Evolutionary conservation across 345 rosid species (phyloP).

Genomic region (Rhodamnia argentea): DNA sequence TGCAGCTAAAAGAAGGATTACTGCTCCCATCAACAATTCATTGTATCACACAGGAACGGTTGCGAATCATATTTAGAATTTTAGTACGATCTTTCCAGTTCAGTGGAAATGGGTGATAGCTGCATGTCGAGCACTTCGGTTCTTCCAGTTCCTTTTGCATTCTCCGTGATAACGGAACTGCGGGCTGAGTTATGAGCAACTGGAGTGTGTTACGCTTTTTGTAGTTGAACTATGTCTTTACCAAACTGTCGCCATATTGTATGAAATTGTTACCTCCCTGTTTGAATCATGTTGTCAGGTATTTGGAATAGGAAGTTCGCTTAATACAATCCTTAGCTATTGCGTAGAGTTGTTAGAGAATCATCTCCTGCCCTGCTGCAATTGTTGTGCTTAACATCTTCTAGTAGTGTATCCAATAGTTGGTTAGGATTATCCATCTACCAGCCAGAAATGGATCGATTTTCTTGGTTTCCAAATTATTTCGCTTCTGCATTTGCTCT

Average conservation of each 20-base stretch:
- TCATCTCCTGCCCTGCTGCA: background rate
- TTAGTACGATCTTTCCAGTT: background rate
- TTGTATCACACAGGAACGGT: background rate
- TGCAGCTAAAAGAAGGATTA: background rate
- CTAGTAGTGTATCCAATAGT: background rate
- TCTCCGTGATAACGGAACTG: background rate
- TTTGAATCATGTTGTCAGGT: background rate
- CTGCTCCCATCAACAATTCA: background rate
- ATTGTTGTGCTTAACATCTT: background rate
- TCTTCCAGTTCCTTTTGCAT: background rate
- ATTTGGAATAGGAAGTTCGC: background rate
- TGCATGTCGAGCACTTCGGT: background rate
- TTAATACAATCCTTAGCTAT: background rate
- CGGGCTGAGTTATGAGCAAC: background rate
- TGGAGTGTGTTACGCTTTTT: background rate
- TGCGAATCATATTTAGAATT: background rate
- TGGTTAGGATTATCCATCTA: background rate
- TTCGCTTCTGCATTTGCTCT: background rate
- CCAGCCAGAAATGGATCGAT: background rate
- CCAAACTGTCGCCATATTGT: background rate
- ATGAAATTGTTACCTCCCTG: background rate
- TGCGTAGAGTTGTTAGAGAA: background rate
- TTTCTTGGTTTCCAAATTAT: background rate
- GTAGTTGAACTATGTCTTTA: background rate
- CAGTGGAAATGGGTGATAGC: background rate